phyloP scores from a whole-genome alignment of 495 filamentous ascomycete genomes.

The Neohortaea acidophila region DNA sequence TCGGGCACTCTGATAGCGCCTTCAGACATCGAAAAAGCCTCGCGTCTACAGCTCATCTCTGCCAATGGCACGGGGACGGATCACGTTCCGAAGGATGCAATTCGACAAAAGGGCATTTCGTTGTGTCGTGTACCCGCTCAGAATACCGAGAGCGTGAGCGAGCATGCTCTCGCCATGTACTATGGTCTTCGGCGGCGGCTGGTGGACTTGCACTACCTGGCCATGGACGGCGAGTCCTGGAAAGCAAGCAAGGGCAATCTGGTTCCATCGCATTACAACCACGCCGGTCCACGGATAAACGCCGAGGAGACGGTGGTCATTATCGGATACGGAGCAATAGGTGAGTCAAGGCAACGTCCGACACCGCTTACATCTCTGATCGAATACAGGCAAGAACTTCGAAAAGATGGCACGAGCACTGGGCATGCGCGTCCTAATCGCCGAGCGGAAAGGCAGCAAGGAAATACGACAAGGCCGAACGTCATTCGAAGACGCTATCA shows the following conservation, averaged over 20 bases:
- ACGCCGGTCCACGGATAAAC: constrained; percentile 29
- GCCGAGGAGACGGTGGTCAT: constrained; percentile 35
- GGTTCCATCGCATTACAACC: constrained; percentile 19
- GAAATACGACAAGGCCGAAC: constrained; percentile 26
- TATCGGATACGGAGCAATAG: constrained; percentile 39
- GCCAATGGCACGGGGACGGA: constrained; percentile 39
- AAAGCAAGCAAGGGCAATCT: not conserved
- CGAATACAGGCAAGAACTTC: constrained; percentile 15
- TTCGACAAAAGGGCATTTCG: constrained; percentile 29
- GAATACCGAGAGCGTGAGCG: constrained; percentile 37
- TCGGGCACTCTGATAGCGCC: constrained; percentile 30
- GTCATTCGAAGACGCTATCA: constrained; percentile 33
- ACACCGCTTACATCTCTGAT: constrained; percentile 5
- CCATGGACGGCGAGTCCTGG: constrained; percentile 23
- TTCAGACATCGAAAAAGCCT: constrained; percentile 18
- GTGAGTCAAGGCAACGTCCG: constrained; percentile 24
- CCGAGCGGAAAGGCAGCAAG: constrained; percentile 32
- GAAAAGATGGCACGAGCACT: constrained; percentile 22
- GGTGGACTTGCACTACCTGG: constrained; percentile 28
- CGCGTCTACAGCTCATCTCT: constrained; percentile 34
- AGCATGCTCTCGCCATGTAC: constrained; percentile 40
- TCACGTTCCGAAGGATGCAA: constrained; percentile 34
- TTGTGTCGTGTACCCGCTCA: constrained; percentile 35
- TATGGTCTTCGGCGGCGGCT: constrained; percentile 38
- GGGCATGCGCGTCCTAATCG: constrained; percentile 39